Conservation (phyloP, 805 yeast genomes). For the Kodamaea kaohsiungensis region DNA sequence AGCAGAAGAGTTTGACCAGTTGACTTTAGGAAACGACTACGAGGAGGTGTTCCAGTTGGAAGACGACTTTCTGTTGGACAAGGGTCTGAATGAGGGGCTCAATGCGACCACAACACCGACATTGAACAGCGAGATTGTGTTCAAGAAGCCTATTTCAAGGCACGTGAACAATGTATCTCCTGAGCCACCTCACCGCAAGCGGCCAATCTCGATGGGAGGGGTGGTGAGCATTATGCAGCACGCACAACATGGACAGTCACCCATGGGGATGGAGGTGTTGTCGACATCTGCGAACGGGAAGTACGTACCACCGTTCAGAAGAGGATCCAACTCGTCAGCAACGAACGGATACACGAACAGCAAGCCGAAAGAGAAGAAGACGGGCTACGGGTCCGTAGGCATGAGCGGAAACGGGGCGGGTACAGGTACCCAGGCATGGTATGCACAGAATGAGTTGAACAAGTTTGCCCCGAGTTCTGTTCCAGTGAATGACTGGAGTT, state of each 20-base stretch:
- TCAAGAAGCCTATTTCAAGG: conserved; percentile 18
- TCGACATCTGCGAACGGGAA: conserved; percentile 41
- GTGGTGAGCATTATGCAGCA: conserved; percentile 1
- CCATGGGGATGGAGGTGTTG: conserved; percentile 8
- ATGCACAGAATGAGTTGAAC: conserved; percentile 8
- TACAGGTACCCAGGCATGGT: conserved; percentile 9
- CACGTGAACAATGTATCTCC: conserved; percentile 8
- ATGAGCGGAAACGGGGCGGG: conserved; percentile 5
- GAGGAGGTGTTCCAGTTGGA: conserved; percentile 46
- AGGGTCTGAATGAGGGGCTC: neutral
- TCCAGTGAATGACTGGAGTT: conserved; percentile 27
- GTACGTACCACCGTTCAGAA: conserved; percentile 71
- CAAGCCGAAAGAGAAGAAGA: conserved; percentile 7
- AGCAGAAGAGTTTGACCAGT: conserved; percentile 37
- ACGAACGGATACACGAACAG: neutral
- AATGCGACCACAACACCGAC: neutral
- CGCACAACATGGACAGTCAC: neutral
- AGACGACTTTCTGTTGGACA: conserved; percentile 32
- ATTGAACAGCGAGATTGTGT: conserved; percentile 7
- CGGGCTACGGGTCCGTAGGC: conserved; percentile 5
- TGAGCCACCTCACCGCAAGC: neutral
- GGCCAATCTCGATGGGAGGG: conserved; percentile 8
- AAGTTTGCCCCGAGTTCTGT: conserved; percentile 23
- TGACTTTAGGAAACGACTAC: conserved; percentile 28
- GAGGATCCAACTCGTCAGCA: conserved; percentile 43